Conservation (phyloP, 805 yeast genomes). For the Metschnikowia rubicola region DNA sequence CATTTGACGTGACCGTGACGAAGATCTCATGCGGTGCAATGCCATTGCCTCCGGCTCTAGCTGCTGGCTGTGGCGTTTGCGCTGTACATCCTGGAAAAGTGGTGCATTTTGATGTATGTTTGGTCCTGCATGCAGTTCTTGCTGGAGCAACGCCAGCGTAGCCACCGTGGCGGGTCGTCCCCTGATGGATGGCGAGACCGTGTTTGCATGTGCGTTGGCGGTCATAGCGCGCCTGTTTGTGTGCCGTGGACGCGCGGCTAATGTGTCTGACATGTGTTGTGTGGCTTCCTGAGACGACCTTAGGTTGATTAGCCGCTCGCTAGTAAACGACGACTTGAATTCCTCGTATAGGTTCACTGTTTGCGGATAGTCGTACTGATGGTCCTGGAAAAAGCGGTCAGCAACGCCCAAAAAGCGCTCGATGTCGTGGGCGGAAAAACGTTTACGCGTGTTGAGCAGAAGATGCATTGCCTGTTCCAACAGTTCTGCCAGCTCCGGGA, state of each 20-base stretch:
- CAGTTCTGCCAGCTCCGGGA: slow-evolving; percentile 3
- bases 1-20: no score
- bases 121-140: no score
- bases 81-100: no score
- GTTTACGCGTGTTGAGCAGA: slow-evolving; percentile 3
- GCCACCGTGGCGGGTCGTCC: no score
- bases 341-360: slow-evolving; percentile 42
- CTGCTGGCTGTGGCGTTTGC: no score
- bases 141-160: no score
- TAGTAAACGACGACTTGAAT: slow-evolving; percentile 39
- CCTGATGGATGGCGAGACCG: no score
- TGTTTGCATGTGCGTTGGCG: no score
- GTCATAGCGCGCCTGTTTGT: no score
- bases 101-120: no score
- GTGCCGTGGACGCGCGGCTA: not conserved
- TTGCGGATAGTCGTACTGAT: slow-evolving; percentile 42
- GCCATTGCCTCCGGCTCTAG: no score
- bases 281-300: slow-evolving; percentile 8
- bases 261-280: not conserved
- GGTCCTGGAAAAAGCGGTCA: slow-evolving; percentile 39
- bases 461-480: slow-evolving; percentile 7
- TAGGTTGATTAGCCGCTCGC: slow-evolving; percentile 37
- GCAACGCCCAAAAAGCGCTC: slow-evolving; percentile 42
- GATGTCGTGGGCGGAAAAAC: slow-evolving; percentile 25
- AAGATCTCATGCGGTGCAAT: no score